Conservation (phyloP, 148 eudicot species). For the Arbutus unedo region DNA sequence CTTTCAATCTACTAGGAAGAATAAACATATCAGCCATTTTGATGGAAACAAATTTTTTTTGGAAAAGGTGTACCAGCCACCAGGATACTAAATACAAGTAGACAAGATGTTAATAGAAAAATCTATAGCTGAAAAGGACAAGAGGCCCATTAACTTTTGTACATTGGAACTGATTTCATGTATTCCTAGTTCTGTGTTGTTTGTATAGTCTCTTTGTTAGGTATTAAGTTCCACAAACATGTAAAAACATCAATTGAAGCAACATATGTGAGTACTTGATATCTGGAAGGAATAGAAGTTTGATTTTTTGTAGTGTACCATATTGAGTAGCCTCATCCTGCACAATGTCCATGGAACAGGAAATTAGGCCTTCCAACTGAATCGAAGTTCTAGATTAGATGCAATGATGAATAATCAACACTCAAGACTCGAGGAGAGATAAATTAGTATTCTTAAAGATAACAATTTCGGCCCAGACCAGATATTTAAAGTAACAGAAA, state of each 20-base stretch:
- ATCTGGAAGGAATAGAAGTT: neutral
- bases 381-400: neutral
- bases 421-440: neutral
- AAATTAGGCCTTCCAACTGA: neutral
- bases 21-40: neutral
- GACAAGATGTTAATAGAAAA: neutral
- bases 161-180: neutral
- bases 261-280: neutral
- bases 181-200: neutral
- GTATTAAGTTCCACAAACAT: neutral
- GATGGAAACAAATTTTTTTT: neutral
- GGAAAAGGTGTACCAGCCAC: neutral
- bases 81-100: neutral
- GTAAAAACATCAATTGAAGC: neutral
- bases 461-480: neutral
- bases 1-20: neutral
- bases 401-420: neutral
- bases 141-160: neutral
- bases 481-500: neutral
- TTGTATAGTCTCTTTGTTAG: neutral
- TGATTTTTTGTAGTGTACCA: neutral
- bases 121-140: constrained; percentile 5
- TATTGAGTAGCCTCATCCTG: neutral
- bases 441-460: neutral
- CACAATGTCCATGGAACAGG: neutral